phyloP scores from a whole-genome alignment of 2,329 filamentous ascomycete genomes.

The Triangularia verruculosa region DNA sequence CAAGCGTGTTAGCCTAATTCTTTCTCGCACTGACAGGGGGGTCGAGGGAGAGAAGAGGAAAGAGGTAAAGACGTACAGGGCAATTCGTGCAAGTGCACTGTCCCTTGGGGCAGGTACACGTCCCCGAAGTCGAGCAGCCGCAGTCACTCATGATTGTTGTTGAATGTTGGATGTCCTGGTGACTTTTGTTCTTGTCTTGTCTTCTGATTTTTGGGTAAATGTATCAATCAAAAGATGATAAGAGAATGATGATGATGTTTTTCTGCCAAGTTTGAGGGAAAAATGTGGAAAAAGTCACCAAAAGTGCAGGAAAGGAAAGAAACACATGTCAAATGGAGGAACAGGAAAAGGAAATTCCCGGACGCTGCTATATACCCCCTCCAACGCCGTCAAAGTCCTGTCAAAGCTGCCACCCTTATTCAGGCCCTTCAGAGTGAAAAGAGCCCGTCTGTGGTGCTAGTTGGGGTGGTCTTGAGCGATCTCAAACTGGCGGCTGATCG shows the following conservation, averaged over 20 bases:
- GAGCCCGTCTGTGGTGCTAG: neutral
- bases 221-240: neutral
- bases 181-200: neutral
- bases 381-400: neutral
- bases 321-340: neutral
- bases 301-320: neutral
- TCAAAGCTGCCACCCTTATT: neutral
- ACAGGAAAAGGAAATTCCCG: neutral
- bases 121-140: conserved; percentile 22
- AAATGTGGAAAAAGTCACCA: neutral
- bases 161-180: no score
- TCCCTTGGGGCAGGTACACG: conserved; percentile 24
- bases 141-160: conserved; percentile 21
- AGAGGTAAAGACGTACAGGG: conserved; percentile 14
- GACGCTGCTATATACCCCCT: neutral
- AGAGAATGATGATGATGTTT: neutral
- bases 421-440: neutral
- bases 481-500: neutral
- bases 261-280: neutral
- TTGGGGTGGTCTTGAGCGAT: neutral
- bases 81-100: conserved; percentile 28
- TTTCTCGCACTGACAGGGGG: neutral
- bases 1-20: neutral
- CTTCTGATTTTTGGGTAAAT: no score
- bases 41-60: neutral